Conservation (phyloP, 176 grass and related monocot species). For the Avena eriantha region DNA sequence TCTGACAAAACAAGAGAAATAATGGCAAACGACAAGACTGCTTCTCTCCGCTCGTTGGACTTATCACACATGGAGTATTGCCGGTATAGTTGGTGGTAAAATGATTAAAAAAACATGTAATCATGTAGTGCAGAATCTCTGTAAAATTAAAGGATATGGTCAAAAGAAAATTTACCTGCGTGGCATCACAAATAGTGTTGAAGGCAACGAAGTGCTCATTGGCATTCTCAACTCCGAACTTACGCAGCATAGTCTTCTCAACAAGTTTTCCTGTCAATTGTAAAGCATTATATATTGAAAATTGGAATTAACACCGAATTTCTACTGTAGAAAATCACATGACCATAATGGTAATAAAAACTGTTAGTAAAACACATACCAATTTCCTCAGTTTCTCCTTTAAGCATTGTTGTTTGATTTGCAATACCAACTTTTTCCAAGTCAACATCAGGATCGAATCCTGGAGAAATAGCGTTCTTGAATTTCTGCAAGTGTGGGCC, state of each 20-base stretch:
- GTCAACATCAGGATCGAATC: conserved; percentile 97
- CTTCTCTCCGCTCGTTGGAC: not conserved
- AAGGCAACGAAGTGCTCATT: conserved; percentile 90
- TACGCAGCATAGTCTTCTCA: conserved; percentile 96
- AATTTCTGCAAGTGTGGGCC: conserved; percentile 72
- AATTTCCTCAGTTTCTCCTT: conserved; percentile 99
- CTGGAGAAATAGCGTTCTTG: conserved; percentile 78
- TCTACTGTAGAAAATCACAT: conserved; percentile 13
- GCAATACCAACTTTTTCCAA: conserved; percentile 89
- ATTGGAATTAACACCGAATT: not conserved
- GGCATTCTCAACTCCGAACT: conserved; percentile 81
- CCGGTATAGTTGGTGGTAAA: not conserved
- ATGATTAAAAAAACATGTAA: not conserved
- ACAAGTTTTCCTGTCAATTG: conserved; percentile 74
- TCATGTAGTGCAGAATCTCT: conserved; percentile 15
- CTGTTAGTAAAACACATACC: conserved; percentile 47
- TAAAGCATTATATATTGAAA: conserved; percentile 3
- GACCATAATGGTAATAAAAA: conserved; percentile 1
- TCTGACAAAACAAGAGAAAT: not conserved
- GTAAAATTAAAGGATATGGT: conserved; percentile 6
- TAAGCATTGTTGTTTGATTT: conserved; percentile 99
- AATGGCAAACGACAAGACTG: not conserved
- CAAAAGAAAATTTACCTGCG: conserved; percentile 66
- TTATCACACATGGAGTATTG: not conserved
- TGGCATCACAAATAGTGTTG: conserved; percentile 99